These are phyloP conservation scores for Inonotus obliquus DNA, from an alignment of 1,284 basidiomycete species.

Conservation along the genomic window DNA sequence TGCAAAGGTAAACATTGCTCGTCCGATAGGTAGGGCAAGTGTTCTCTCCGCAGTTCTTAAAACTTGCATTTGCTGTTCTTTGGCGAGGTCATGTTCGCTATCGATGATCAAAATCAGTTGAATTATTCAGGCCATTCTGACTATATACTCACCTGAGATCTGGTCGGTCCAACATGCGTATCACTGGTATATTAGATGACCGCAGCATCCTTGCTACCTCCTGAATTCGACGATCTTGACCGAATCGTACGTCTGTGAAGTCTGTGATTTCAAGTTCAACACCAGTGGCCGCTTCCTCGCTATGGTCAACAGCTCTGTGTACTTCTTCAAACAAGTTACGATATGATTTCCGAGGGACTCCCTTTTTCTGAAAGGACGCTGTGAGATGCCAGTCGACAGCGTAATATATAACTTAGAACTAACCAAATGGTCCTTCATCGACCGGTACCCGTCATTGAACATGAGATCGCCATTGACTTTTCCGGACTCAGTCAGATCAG, in stretches of 20 bases:
- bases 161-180: constrained; percentile 65
- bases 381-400: neutral
- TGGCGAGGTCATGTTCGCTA: constrained; percentile 76
- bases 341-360: constrained; percentile 44
- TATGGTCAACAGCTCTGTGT: constrained; percentile 45
- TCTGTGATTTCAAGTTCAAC: constrained; percentile 68
- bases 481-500: constrained; percentile 69
- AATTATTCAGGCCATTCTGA: neutral
- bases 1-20: constrained; percentile 85
- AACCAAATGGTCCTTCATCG: constrained; percentile 58
- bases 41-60: constrained; percentile 80
- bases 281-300: constrained; percentile 54
- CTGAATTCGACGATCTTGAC: constrained; percentile 79
- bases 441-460: constrained; percentile 47
- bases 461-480: constrained; percentile 38
- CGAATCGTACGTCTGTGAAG: constrained; percentile 80
- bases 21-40: constrained; percentile 78
- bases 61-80: constrained; percentile 79
- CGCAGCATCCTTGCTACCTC: constrained; percentile 87
- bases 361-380: constrained; percentile 34
- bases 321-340: constrained; percentile 46
- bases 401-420: constrained; percentile 20
- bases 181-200: constrained; percentile 63
- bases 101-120: neutral
- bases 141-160: constrained; percentile 56